Base-by-base conservation (phyloP, 2,329 filamentous ascomycete species). In the Ascochyta pisi region DNA sequence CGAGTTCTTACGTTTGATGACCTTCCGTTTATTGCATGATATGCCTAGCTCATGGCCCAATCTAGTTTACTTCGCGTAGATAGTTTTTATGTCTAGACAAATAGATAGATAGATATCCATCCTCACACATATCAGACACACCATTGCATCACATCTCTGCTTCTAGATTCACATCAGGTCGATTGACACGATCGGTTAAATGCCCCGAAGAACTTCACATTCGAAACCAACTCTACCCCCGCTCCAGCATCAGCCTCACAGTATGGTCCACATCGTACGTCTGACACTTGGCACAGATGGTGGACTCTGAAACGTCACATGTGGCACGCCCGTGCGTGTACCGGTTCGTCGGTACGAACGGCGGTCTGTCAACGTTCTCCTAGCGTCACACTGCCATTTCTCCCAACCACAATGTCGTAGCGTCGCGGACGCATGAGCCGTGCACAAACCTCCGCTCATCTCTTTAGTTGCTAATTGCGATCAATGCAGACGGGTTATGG, bases 1-100 rank as follows among this genome's bases (percentile, higher is more conserved):
- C n/a, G 24, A 41, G 52, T 34, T 24, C 42, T 50, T n/a, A 55
- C 31, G 53, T 42, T n/a, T 55, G 46, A 55, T 46, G 53, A 39
- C 37, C 24, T 10, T 39, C 16, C 3, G 15, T 6, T 13, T 23
- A 3, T n/a, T 13, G 4, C 19, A 39, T 6, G 37, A 55, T 16
- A 42, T 22, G 10, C 27, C 26, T 19, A 27, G 16, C 29, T 42
- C 12, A 47, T 19, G 3, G 23, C 33, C 29, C 10, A 23, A 13
- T 27, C 19, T 23, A 10, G 39, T 15, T 38, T 37, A 33, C 19
- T 48, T 33, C 47, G 38, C 45, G 43, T 57, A 52, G 53, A 43
- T 56, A 56, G 53, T 47, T n/a, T 33, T 7, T 9, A n/a, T 34
- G 9, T 34, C 23, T 8, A 22, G 19, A 19, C 19, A 16, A 24